Base-by-base conservation (phyloP, 768 basidiomycete species). In the Coprinopsis strossmayeri region DNA sequence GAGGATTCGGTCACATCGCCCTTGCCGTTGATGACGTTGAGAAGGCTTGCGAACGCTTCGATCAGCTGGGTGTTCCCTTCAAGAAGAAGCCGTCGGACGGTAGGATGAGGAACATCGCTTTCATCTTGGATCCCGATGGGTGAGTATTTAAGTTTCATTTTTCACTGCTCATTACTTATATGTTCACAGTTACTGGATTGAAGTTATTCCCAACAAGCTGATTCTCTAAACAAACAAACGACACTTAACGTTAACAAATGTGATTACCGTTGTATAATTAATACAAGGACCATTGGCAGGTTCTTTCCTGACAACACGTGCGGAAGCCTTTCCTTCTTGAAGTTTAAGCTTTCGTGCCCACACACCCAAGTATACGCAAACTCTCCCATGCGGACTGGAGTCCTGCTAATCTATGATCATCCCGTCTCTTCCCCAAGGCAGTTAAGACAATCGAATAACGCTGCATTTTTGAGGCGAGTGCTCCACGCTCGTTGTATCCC, bases 41-140 rank as follows among this genome's bases (percentile, higher is more conserved):
- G 55, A 77, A 73, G 53, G 87, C 93, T 4, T 94, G 91, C 53
- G 84, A 76, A 42, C 77, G 91, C 23, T 87, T 99, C 51, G 91
- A 93, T 55, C 68, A 69, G 46, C 74, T 90, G 9, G 82, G 82
- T 1, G 92, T 95, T 20, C 64, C 69, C 23, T 97, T 95, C 74
- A 87, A 91, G 76, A 97, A 96, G 73, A 77, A 76, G 54, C 83
- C 81, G 13, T 78, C 74, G 1, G 94, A 95, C 48, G 92, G 94
- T 10, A 86, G 72, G 64, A 93, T 97, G 87, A 83, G 63, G 66
- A 45, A 86, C 55, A 87, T 92, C 43, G 91, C 90, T 1, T 92
- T 92, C 62, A 77, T 87, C 54, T 64, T 90, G 67, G 89, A 91
- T 64, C 89, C 89, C 24, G 89, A 91, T 68, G 85, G 86, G 81